These are phyloP conservation scores for Lichtheimia corymbifera DNA, from an alignment of 371 early-diverging fungal genomes.

Conservation along the genomic window DNA sequence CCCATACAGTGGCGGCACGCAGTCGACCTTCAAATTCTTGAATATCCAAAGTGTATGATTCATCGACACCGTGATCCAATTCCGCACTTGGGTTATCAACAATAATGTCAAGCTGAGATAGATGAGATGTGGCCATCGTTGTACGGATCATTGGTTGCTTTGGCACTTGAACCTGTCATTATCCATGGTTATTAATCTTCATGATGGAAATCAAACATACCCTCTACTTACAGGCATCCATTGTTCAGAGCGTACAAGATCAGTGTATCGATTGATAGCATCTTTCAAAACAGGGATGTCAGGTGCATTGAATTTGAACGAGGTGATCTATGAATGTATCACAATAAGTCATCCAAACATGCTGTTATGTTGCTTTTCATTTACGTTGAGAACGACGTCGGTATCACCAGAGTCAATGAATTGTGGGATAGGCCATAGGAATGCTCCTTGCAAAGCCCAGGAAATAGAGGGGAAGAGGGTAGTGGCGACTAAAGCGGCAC, in stretches of 20 bases:
- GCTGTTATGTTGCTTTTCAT: background rate
- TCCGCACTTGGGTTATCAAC: conserved; percentile 35
- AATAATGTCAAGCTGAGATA: conserved; percentile 28
- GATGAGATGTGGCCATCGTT: background rate
- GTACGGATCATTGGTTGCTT: no score
- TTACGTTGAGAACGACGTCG: conserved; percentile 24
- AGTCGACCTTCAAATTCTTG: conserved; percentile 39
- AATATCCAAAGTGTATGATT: conserved; percentile 66
- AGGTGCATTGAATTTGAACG: conserved; percentile 27
- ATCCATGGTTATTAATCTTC: no score
- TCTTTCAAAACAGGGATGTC: conserved; percentile 16
- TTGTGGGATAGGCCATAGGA: conserved; percentile 33
- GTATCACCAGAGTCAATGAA: conserved; percentile 24
- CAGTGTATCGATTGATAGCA: conserved; percentile 40
- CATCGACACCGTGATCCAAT: conserved; percentile 50
- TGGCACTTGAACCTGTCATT: conserved; percentile 4
- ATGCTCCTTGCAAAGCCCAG: conserved; percentile 14
- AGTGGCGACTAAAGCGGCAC: background rate
- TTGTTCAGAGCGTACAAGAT: conserved; percentile 31
- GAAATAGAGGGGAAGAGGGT: conserved; percentile 6
- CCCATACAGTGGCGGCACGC: conserved; percentile 69
- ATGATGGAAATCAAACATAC: no score
- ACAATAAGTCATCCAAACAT: background rate
- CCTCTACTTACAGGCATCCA: conserved; percentile 32
- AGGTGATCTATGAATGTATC: background rate